A percentile compares a stretch with the other conserved stretches of the same genome.
These are phyloP conservation scores for Periconia digitata DNA, from an alignment of 2,329 filamentous ascomycete genomes.

Conservation along the genomic window DNA sequence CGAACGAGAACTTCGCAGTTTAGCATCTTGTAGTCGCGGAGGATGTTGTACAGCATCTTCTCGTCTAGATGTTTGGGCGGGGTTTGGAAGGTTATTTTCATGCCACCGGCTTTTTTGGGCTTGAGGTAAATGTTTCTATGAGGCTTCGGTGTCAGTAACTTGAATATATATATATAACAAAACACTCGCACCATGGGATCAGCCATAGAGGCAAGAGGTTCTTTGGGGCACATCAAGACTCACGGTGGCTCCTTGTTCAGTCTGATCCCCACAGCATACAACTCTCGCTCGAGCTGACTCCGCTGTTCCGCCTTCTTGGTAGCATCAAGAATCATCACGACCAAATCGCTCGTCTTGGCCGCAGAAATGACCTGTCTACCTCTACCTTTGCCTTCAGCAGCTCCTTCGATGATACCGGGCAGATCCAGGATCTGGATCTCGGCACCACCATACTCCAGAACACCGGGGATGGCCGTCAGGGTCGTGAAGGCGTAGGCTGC, in stretches of 20 bases:
- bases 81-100: slow-evolving; percentile 95
- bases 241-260: slow-evolving; percentile 89
- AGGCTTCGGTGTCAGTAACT: too few relatives aligned
- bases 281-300: slow-evolving; percentile 82
- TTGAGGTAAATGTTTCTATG: slow-evolving; percentile 96
- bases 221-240: slow-evolving; percentile 35
- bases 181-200: neutral
- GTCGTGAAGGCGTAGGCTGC: slow-evolving; percentile 98
- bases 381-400: slow-evolving; percentile 91
- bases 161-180: neutral
- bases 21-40: slow-evolving; percentile 97
- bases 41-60: slow-evolving; percentile 97
- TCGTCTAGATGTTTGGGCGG: slow-evolving; percentile 92
- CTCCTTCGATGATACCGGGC: slow-evolving; percentile 97
- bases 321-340: slow-evolving; percentile 95
- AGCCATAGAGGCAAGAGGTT: neutral
- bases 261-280: slow-evolving; percentile 93
- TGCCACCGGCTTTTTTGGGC: slow-evolving; percentile 89
- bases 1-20: slow-evolving; percentile 96
- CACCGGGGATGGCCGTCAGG: slow-evolving; percentile 93
- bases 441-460: slow-evolving; percentile 94
- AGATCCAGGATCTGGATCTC: slow-evolving; percentile 98
- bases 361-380: slow-evolving; percentile 96
- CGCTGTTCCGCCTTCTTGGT: slow-evolving; percentile 96
- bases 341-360: slow-evolving; percentile 95